phyloP scores from a whole-genome alignment of 768 basidiomycete genomes.

The Trametes sanguinea region DNA sequence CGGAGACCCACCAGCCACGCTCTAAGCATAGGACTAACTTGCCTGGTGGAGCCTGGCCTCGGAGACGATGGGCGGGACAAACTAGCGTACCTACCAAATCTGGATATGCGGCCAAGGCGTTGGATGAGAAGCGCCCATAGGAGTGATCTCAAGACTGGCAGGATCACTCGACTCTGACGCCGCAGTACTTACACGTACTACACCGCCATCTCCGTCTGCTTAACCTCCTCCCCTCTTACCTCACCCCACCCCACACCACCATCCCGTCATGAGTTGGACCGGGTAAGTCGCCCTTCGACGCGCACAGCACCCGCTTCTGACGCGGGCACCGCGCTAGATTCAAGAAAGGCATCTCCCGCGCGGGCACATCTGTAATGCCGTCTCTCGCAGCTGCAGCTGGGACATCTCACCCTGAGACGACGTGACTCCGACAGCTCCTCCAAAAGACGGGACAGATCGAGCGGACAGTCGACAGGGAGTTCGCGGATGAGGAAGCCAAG shows the following conservation, averaged over 20 bases:
- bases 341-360: conserved; percentile 24
- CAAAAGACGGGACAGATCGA: conserved; percentile 99
- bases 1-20: too few species aligned
- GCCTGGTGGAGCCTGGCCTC: background rate
- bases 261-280: conserved; percentile 20
- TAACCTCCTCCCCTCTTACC: background rate
- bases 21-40: background rate
- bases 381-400: background rate
- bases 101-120: background rate
- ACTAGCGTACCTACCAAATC: conserved; percentile 5
- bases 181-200: background rate
- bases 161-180: background rate
- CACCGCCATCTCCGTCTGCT: conserved; percentile 5
- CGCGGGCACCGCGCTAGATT: conserved; percentile 1
- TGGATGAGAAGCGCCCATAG: background rate
- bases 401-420: background rate
- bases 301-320: background rate
- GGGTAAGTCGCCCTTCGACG: background rate
- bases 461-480: conserved; percentile 91
- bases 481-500: conserved; percentile 88
- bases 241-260: background rate
- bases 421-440: conserved; percentile 58
- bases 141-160: background rate
- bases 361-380: conserved; percentile 18
- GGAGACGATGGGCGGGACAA: background rate